These are phyloP conservation scores for Keqinozyma sinolaborantium DNA, from an alignment of 1,139 yeast genomes.

Conservation along the genomic window DNA sequence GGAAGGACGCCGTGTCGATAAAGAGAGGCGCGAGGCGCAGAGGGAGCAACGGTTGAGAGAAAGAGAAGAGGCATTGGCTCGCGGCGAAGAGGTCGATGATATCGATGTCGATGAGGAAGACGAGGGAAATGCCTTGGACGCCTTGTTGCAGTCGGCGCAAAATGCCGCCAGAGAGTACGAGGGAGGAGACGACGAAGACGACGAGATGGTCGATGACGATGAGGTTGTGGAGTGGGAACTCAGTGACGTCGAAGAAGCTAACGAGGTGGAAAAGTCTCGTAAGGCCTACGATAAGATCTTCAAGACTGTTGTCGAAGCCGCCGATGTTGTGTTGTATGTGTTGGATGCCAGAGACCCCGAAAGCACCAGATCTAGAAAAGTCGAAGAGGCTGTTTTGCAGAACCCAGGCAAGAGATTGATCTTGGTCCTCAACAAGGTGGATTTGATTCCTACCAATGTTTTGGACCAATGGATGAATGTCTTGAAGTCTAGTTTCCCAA, in stretches of 20 bases:
- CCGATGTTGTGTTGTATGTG: slow-evolving; percentile 89
- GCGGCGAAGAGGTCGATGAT: slow-evolving; percentile 38
- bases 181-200: slow-evolving; percentile 48
- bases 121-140: slow-evolving; percentile 67
- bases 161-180: slow-evolving; percentile 72
- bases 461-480: slow-evolving; percentile 82
- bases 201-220: slow-evolving; percentile 40
- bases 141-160: slow-evolving; percentile 86
- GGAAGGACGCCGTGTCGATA: slow-evolving; percentile 57
- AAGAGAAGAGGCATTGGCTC: slow-evolving; percentile 43
- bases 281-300: slow-evolving; percentile 90
- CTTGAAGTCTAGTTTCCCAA: slow-evolving; percentile 82
- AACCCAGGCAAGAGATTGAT: slow-evolving; percentile 78
- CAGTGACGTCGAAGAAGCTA: slow-evolving; percentile 34
- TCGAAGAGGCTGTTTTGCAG: slow-evolving; percentile 85
- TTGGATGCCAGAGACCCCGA: slow-evolving; percentile 98
- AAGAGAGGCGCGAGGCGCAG: slow-evolving; percentile 56
- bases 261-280: slow-evolving; percentile 71
- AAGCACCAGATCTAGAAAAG: slow-evolving; percentile 85
- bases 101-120: slow-evolving; percentile 39
- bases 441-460: slow-evolving; percentile 81
- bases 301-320: slow-evolving; percentile 75
- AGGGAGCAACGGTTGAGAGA: slow-evolving; percentile 44
- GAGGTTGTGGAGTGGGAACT: slow-evolving; percentile 50
- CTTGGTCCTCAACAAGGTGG: slow-evolving; percentile 85